phyloP scores from a whole-genome alignment of 495 filamentous ascomycete species.

The Penicillium verhagenii region DNA sequence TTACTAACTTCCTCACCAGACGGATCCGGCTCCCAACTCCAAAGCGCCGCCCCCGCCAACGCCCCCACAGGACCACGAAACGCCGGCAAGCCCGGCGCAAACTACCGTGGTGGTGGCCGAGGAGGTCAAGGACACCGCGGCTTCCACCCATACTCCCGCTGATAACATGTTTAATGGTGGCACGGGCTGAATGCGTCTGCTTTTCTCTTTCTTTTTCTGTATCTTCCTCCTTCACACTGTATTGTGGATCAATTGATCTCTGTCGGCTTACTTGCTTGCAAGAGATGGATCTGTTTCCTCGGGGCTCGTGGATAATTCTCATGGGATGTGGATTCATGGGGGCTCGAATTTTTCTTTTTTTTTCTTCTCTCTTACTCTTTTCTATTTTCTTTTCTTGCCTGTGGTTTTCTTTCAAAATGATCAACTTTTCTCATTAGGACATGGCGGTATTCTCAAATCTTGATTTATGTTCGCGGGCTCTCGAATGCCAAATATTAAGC shows the following conservation, averaged over 20 bases:
- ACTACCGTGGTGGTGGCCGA: slow-evolving; percentile 92
- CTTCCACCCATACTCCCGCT: slow-evolving; percentile 76
- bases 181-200: not conserved
- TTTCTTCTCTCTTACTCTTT: not conserved
- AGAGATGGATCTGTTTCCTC: not conserved
- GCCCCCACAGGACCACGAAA: slow-evolving; percentile 97
- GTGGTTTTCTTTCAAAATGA: slow-evolving; percentile 1
- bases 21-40: slow-evolving; percentile 54
- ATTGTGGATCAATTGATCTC: not conserved
- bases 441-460: slow-evolving; percentile 5
- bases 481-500: slow-evolving; percentile 2
- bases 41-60: slow-evolving; percentile 80
- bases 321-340: slow-evolving; percentile 9
- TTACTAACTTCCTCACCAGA: slow-evolving; percentile 15
- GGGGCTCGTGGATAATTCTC: not conserved
- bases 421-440: not conserved
- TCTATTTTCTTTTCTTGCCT: slow-evolving; percentile 2
- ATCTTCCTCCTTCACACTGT: not conserved
- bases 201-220: not conserved
- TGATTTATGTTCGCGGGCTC: slow-evolving; percentile 1
- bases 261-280: not conserved
- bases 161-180: not conserved
- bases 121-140: slow-evolving; percentile 65
- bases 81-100: slow-evolving; percentile 86
- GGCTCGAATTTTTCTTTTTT: not conserved